Conservation (phyloP, 768 basidiomycete genomes). For the Pisolithus marmoratus region DNA sequence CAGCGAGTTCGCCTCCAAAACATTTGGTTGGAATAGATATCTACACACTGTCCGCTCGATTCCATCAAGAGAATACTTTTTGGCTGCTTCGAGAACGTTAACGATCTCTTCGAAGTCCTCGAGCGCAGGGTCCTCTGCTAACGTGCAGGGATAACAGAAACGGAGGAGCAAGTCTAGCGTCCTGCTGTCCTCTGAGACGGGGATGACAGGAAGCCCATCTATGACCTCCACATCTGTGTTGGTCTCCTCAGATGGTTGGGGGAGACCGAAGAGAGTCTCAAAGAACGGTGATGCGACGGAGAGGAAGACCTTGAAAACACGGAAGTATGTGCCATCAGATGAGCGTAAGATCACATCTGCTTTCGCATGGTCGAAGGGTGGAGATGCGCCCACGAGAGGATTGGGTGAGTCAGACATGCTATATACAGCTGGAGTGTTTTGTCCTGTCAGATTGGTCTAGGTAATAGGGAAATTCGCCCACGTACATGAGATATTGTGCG, state of each 20-base stretch:
- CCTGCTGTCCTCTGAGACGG: slow-evolving; percentile 15
- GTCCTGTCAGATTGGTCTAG: not conserved
- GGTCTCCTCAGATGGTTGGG: slow-evolving; percentile 14
- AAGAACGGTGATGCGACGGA: slow-evolving; percentile 31
- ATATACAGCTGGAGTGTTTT: not conserved
- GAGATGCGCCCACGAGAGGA: slow-evolving; percentile 2
- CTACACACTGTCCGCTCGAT: slow-evolving; percentile 14
- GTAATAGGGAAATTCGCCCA: too few species aligned
- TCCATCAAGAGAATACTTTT: slow-evolving; percentile 13
- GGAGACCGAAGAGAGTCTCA: slow-evolving; percentile 24
- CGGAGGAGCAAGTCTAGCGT: slow-evolving; percentile 20
- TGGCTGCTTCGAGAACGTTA: slow-evolving; percentile 9
- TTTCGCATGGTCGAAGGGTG: slow-evolving; percentile 18
- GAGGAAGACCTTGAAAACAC: slow-evolving; percentile 28
- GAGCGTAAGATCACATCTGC: slow-evolving; percentile 21
- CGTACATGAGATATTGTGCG: too few species aligned
- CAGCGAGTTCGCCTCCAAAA: slow-evolving; percentile 18
- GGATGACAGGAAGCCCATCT: slow-evolving; percentile 17
- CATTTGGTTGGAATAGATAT: slow-evolving; percentile 12
- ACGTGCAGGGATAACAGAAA: slow-evolving; percentile 22
- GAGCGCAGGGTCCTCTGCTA: slow-evolving; percentile 12
- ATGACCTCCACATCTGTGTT: slow-evolving; percentile 4
- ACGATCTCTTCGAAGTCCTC: slow-evolving; percentile 6
- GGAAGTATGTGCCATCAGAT: slow-evolving; percentile 26
- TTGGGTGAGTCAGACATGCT: not conserved